phyloP scores from a whole-genome alignment of 352 stramenopile genomes.

The Globisporangium okanoganense region DNA sequence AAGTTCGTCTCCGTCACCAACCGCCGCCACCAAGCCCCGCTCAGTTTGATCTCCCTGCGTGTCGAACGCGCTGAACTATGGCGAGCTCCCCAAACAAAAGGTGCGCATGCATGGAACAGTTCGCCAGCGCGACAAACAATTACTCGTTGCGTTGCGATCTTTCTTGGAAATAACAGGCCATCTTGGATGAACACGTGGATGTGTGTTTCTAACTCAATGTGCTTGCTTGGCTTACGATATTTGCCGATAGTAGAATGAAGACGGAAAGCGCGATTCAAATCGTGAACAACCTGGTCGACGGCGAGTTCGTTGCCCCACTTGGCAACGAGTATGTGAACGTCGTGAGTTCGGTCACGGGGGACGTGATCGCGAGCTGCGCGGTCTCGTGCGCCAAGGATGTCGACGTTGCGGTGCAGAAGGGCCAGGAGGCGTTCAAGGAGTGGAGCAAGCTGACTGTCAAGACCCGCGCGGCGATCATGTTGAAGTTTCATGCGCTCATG shows the following conservation, averaged over 20 bases:
- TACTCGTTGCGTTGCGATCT: too few relatives aligned
- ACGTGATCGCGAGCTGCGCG: conserved; percentile 76
- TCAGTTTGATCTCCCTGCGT: background rate
- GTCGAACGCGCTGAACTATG: conserved; percentile 11
- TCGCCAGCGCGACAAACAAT: too few relatives aligned
- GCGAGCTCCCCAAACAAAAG: conserved; percentile 24
- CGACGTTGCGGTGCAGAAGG: conserved; percentile 69
- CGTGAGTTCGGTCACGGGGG: conserved; percentile 54
- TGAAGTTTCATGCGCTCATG: conserved; percentile 95
- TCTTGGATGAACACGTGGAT: background rate
- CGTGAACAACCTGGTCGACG: conserved; percentile 70
- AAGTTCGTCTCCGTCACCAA: background rate
- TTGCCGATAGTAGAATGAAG: conserved; percentile 9
- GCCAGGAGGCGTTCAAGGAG: conserved; percentile 76
- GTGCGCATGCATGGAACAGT: conserved; percentile 8
- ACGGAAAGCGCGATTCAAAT: conserved; percentile 8
- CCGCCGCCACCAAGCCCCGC: background rate
- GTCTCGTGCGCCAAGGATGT: conserved; percentile 87
- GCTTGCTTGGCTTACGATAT: background rate
- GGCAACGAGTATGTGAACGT: conserved; percentile 50
- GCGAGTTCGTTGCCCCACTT: conserved; percentile 44
- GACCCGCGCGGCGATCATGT: conserved; percentile 92
- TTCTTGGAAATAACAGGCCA: background rate
- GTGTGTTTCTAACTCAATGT: background rate
- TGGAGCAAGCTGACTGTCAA: conserved; percentile 95